These are phyloP conservation scores for Circinella umbellata DNA, from an alignment of 371 early-diverging fungal genomes.

Conservation along the genomic window DNA sequence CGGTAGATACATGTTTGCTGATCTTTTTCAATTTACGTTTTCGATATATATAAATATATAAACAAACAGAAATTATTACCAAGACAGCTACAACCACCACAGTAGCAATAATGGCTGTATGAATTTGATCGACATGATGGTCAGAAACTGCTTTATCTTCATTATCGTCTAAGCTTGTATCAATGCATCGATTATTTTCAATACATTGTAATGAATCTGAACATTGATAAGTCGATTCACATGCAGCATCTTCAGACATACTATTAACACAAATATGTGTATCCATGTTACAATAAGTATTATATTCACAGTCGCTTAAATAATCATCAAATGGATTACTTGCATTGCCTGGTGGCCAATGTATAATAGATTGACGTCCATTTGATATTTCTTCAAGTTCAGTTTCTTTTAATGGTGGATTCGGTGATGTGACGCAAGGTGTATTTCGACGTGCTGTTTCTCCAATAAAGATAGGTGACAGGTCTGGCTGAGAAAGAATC, in stretches of 20 bases:
- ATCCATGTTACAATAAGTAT: slow-evolving; percentile 20
- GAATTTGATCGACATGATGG: slow-evolving; percentile 2
- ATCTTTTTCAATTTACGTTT: slow-evolving; percentile 11
- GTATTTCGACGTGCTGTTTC: slow-evolving; percentile 25
- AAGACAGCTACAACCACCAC: slow-evolving; percentile 15
- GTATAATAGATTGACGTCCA: slow-evolving; percentile 20
- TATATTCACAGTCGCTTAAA: slow-evolving; percentile 27
- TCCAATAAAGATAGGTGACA: slow-evolving; percentile 30
- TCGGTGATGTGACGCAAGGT: slow-evolving; percentile 29
- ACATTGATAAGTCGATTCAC: slow-evolving; percentile 30
- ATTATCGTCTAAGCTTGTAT: not conserved
- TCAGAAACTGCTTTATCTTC: not conserved
- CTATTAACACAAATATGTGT: slow-evolving; percentile 17
- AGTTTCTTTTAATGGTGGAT: slow-evolving; percentile 4
- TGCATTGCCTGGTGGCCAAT: slow-evolving; percentile 24
- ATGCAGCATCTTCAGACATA: slow-evolving; percentile 12
- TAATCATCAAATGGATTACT: slow-evolving; percentile 23
- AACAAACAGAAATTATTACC: slow-evolving; percentile 5
- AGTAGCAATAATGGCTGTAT: slow-evolving; percentile 24
- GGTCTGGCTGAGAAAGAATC: slow-evolving; percentile 22
- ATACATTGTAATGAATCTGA: slow-evolving; percentile 13
- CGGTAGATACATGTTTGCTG: not conserved
- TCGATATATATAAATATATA: slow-evolving; percentile 13
- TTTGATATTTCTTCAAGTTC: not conserved
- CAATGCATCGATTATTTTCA: slow-evolving; percentile 17